Evolutionary conservation across 1,284 basidiomycete species (phyloP), one percentile per base, ranked within the genome.

Genomic region (Phellinidium pouzarii): DNA sequence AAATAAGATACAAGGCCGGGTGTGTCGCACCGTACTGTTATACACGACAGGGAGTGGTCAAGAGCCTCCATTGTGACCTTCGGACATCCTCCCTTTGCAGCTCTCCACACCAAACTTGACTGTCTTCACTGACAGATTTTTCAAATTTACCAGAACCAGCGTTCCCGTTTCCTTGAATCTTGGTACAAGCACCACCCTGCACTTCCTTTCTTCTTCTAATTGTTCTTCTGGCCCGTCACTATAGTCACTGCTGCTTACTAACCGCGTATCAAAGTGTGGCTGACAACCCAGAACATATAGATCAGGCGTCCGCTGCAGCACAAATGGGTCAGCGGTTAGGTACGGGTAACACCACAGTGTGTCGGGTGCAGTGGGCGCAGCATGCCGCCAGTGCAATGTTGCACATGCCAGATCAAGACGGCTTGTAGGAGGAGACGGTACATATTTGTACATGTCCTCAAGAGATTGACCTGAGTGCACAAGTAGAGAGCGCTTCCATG

Each of bases 271-370:
- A 65, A 95, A 95, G 58, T 70, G 73, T 46, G 89, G 84, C 70
- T 98, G 95, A 59, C 92, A 92, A 22, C 96, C 95, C n/a, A 96
- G 75, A 58, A 96, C 75, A 65, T 96, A 95, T 29, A 99, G 68
- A 65, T 97, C 82, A 7, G 96, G 96, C 6, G 90, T 85, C 63
- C 86, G 76, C 23, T 74, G 66, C 37, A 99, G 74, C 53, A 97
- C 77, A 68, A 99, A 99, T 0, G 96, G 96, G 66, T 99, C 96
- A 7, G 73, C 71, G 36, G 82, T 76, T 48, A 89, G 84, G 71
- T 90, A 98, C 7, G 96, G 96, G 66, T 97, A 95, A 64, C 95
- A 97, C 93, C 94, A 98, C 1, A 99, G 77, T 1, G 96, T 99
- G 68, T 99, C 96, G 11, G 96, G 96, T 11, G 95, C 94, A 1